phyloP scores from a whole-genome alignment of 768 basidiomycete genomes.

The Lentinula guzmanii region DNA sequence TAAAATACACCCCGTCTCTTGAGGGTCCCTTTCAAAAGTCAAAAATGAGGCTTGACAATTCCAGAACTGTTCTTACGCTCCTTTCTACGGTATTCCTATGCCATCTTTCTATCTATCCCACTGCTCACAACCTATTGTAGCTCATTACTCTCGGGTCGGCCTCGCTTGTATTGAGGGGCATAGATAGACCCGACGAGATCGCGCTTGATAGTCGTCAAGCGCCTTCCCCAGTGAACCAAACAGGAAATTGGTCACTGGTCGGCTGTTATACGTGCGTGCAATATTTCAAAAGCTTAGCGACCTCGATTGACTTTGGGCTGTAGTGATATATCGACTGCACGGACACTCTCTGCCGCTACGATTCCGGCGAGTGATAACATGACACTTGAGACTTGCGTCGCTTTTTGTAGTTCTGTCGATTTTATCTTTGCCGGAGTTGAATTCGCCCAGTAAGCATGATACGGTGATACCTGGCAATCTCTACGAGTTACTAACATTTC shows the following conservation, averaged over 20 bases:
- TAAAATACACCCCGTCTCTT: background rate
- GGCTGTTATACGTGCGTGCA: constrained; percentile 45
- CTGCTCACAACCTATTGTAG: background rate
- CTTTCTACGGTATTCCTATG: background rate
- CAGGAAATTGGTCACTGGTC: constrained; percentile 32
- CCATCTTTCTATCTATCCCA: background rate
- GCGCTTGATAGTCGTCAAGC: background rate
- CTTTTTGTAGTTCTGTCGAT: constrained; percentile 24
- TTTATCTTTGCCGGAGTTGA: constrained; percentile 62
- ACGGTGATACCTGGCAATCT: background rate
- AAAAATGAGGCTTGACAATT: background rate
- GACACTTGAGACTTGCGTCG: constrained; percentile 43
- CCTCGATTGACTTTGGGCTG: background rate
- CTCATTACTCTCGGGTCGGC: background rate
- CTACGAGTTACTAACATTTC: background rate
- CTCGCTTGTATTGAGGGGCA: background rate
- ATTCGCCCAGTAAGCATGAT: constrained; percentile 39
- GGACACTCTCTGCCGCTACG: constrained; percentile 45
- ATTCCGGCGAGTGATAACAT: constrained; percentile 40
- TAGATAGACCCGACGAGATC: background rate
- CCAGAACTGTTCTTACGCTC: background rate
- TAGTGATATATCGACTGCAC: constrained; percentile 33
- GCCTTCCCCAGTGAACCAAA: background rate
- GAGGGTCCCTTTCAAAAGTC: background rate
- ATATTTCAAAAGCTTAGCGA: background rate